phyloP scores from a whole-genome alignment of 2,329 filamentous ascomycete species.

The Emericellopsis cladophorae region DNA sequence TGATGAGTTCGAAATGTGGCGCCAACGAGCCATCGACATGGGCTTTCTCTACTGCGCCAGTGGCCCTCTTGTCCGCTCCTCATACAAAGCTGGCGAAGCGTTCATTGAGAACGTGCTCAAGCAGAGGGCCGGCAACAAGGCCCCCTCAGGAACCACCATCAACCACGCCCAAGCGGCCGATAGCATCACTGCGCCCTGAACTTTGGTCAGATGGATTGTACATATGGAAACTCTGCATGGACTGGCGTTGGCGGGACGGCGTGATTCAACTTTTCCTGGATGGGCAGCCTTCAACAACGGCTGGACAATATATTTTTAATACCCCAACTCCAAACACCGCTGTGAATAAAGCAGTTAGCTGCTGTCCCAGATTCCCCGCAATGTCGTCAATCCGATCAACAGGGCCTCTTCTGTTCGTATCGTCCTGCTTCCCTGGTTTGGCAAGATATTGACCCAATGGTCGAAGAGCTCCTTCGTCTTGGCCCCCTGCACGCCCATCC shows the following conservation, averaged over 20 bases:
- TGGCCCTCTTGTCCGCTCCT: constrained; percentile 83
- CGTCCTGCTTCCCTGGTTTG: constrained; percentile 68
- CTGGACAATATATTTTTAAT: neutral
- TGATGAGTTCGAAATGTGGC: constrained; percentile 83
- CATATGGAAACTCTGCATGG: neutral
- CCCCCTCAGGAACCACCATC: constrained; percentile 16
- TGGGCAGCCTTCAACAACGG: constrained; percentile 5
- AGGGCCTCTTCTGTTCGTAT: constrained; percentile 78
- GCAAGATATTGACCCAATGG: constrained; percentile 70
- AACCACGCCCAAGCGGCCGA: constrained; percentile 14
- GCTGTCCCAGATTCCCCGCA: constrained; percentile 45
- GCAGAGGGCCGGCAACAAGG: constrained; percentile 50
- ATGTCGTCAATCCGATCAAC: constrained; percentile 59
- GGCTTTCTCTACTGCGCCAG: constrained; percentile 95
- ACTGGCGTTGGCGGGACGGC: constrained; percentile 1
- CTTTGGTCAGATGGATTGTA: neutral
- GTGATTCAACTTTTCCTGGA: constrained; percentile 1
- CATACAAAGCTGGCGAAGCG: constrained; percentile 94
- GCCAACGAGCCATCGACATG: constrained; percentile 78
- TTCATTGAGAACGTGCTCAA: constrained; percentile 98
- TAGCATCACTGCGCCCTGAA: neutral
- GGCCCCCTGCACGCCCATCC: constrained; percentile 49
- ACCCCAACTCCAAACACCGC: neutral
- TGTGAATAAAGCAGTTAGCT: neutral
- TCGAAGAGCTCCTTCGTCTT: constrained; percentile 66